Conservation (phyloP, 106 monocot genomes). For the Allium sativum region DNA sequence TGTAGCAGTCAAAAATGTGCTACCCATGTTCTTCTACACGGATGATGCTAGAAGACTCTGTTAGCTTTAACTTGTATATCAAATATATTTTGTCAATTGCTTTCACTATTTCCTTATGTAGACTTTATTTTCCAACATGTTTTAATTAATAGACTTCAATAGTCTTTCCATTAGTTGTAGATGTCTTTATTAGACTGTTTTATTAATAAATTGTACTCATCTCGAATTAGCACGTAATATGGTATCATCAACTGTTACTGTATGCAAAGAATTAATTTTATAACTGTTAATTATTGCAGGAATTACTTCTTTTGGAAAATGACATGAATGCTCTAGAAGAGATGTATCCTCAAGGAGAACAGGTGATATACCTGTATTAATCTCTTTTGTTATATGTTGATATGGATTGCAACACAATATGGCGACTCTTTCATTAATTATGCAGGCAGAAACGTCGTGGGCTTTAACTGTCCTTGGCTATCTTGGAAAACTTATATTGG, state of each 20-base stretch:
- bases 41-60: too few relatives aligned
- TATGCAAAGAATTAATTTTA: not conserved
- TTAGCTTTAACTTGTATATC: too few relatives aligned
- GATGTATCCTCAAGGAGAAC: conserved; percentile 96
- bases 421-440: conserved; percentile 4
- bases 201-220: too few relatives aligned
- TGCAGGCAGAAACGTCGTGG: conserved; percentile 86
- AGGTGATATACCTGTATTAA: conserved; percentile 24
- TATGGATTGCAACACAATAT: not conserved
- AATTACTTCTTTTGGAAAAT: conserved; percentile 81
- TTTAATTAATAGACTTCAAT: not conserved
- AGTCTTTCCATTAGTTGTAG: not conserved
- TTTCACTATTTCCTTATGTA: too few relatives aligned
- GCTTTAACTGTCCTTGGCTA: conserved; percentile 82
- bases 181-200: too few relatives aligned
- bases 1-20: too few relatives aligned
- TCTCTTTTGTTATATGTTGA: not conserved
- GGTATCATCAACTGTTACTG: too few relatives aligned
- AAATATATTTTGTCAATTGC: too few relatives aligned
- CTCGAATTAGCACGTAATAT: too few relatives aligned
- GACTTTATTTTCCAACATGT: too few relatives aligned
- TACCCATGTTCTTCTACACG: too few relatives aligned
- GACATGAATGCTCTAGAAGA: conserved; percentile 88
- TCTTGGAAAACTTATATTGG: conserved; percentile 65
- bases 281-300: conserved; percentile 22